Percentiles rank a stretch among this genome's conserved stretches.
Conservation (phyloP, 2,329 filamentous ascomycete species). For the Colletotrichum sp. region DNA sequence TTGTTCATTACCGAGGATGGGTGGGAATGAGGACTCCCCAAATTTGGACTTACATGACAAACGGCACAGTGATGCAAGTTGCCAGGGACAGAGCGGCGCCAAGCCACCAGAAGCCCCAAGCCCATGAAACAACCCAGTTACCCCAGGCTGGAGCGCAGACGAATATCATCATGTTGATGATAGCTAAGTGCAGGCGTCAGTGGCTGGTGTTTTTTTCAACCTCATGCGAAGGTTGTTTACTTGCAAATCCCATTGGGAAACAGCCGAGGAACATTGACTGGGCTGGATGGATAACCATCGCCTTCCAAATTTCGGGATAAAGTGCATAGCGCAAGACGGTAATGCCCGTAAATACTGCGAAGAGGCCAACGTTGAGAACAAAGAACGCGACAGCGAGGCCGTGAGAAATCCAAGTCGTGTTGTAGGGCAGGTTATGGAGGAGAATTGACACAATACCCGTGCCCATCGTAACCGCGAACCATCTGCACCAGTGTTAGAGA, state of each 20-base stretch:
- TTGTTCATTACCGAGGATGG: not conserved
- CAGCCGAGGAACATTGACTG: constrained; percentile 73
- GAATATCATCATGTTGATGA: constrained; percentile 68
- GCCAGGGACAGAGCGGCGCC: constrained; percentile 57
- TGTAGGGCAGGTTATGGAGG: constrained; percentile 65
- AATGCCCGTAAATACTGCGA: constrained; percentile 56
- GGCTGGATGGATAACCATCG: constrained; percentile 69
- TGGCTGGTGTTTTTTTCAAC: not conserved
- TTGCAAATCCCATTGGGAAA: constrained; percentile 71
- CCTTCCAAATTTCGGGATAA: constrained; percentile 68
- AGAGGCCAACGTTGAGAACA: constrained; percentile 61
- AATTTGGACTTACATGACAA: constrained; percentile 49
- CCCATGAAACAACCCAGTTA: constrained; percentile 55
- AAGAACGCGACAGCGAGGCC: constrained; percentile 56
- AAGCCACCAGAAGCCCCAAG: constrained; percentile 64
- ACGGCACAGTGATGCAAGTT: constrained; percentile 60
- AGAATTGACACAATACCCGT: constrained; percentile 71
- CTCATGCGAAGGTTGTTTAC: constrained; percentile 30
- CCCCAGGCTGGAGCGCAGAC: constrained; percentile 66
- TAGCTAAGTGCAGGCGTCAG: constrained; percentile 33
- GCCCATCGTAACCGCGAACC: constrained; percentile 68
- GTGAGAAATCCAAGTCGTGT: constrained; percentile 56
- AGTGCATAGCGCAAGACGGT: constrained; percentile 65
- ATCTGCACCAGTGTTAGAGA: constrained; percentile 35
- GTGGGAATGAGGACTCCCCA: not conserved